Evolutionary conservation across 2,329 filamentous ascomycete species (phyloP).

Genomic region (Raffaelea ambrosiae): DNA sequence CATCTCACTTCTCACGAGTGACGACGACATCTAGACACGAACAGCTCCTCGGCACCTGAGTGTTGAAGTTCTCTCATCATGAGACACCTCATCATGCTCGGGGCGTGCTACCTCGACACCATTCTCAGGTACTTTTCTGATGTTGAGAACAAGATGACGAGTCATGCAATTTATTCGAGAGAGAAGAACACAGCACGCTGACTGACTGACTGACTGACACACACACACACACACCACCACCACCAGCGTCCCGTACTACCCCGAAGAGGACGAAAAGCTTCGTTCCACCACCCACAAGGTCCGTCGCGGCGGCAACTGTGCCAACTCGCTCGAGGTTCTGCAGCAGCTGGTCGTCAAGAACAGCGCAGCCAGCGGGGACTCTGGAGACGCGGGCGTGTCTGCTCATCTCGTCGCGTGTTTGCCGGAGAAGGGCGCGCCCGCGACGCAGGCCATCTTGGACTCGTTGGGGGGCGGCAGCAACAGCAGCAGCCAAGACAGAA

Average conservation of each 20-base stretch:
- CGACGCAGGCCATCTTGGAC: constrained; percentile 39
- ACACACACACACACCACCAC: constrained; percentile 2
- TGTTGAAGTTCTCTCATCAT: no score
- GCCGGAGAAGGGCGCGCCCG: constrained; percentile 33
- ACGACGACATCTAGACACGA: no score
- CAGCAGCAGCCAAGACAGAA: no score
- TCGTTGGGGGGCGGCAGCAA: constrained; percentile 35
- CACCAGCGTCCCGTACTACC: constrained; percentile 56
- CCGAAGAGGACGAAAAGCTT: constrained; percentile 63
- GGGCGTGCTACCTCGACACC: constrained; percentile 64
- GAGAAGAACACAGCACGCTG: no score
- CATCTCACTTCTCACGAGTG: no score
- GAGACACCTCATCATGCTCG: constrained; percentile 31
- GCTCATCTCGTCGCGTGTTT: constrained; percentile 44
- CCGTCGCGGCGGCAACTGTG: constrained; percentile 64
- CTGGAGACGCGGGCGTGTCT: constrained; percentile 12
- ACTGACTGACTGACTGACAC: no score
- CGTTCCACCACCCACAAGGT: constrained; percentile 51
- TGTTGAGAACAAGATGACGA: constrained; percentile 17
- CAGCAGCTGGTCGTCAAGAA: constrained; percentile 58
- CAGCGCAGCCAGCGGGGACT: no score
- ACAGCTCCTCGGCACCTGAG: no score
- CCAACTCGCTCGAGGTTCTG: constrained; percentile 64
- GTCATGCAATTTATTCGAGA: no score
- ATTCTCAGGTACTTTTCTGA: constrained; percentile 59